A percentile compares a stretch with the other conserved stretches of the same genome.
Evolutionary conservation across 1,284 basidiomycete genomes (phyloP).

Genomic region (Sporisorium iseilematis-ciliati): DNA sequence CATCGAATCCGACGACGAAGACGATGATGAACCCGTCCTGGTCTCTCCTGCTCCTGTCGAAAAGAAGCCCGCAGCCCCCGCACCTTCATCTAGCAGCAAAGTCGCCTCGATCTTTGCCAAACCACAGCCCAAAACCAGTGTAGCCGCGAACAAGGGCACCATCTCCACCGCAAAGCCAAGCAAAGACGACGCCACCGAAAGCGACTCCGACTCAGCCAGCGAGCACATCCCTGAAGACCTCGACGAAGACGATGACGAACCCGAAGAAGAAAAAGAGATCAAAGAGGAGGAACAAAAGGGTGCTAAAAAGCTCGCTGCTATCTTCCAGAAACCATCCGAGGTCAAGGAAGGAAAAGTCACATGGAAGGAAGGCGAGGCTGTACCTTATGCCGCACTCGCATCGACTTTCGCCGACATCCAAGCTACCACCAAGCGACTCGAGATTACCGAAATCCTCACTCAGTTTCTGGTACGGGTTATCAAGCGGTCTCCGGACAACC

Average conservation of each 20-base stretch:
- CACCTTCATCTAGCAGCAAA: conserved; percentile 20
- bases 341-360: conserved; percentile 75
- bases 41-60: conserved; percentile 10
- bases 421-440: conserved; percentile 92
- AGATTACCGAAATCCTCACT: conserved; percentile 90
- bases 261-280: conserved; percentile 53
- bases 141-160: conserved; percentile 16
- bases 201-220: conserved; percentile 57
- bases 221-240: conserved; percentile 53
- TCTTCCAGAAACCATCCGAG: conserved; percentile 72
- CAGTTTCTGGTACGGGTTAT: conserved; percentile 90
- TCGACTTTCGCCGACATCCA: conserved; percentile 91
- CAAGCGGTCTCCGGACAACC: conserved; percentile 79
- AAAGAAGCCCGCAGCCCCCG: conserved; percentile 2
- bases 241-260: conserved; percentile 28
- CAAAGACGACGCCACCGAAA: conserved; percentile 42
- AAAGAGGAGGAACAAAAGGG: conserved; percentile 51
- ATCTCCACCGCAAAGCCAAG: conserved; percentile 28
- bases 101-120: conserved; percentile 37
- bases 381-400: conserved; percentile 92
- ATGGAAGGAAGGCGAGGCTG: conserved; percentile 88
- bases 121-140: conserved; percentile 12
- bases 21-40: conserved; percentile 47
- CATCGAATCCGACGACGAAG: conserved; percentile 69
- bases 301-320: conserved; percentile 52